These are phyloP conservation scores for Mucor mucedo DNA, from an alignment of 371 early-diverging fungal genomes.

Conservation along the genomic window DNA sequence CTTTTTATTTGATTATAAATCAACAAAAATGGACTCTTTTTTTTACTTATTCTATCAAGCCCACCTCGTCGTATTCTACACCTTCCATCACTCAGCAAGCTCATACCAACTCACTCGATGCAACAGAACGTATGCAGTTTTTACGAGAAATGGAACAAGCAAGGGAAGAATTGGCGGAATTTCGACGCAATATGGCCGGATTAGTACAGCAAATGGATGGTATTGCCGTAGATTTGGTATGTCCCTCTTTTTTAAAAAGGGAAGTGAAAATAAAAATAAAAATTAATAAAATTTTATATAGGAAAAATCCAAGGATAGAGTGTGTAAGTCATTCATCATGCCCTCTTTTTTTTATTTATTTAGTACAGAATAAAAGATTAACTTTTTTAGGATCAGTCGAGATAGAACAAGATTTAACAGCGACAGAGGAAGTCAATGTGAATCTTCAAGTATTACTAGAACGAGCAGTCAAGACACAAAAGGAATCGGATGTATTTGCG, in stretches of 20 bases:
- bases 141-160: slow-evolving; percentile 51
- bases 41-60: slow-evolving; percentile 6
- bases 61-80: slow-evolving; percentile 25
- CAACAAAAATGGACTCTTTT: slow-evolving; percentile 2
- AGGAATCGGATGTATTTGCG: slow-evolving; percentile 58
- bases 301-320: slow-evolving; percentile 44
- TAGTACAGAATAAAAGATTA: background rate
- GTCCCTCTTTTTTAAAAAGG: background rate
- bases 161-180: slow-evolving; percentile 55
- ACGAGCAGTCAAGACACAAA: slow-evolving; percentile 59
- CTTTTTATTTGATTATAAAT: background rate
- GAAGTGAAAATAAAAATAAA: background rate
- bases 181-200: slow-evolving; percentile 59
- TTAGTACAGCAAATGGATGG: slow-evolving; percentile 63
- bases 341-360: background rate
- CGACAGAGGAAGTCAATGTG: slow-evolving; percentile 64
- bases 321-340: slow-evolving; percentile 32
- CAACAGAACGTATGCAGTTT: slow-evolving; percentile 30
- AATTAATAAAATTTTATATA: slow-evolving; percentile 5
- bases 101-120: slow-evolving; percentile 16
- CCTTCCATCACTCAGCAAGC: slow-evolving; percentile 17
- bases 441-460: slow-evolving; percentile 62
- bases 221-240: slow-evolving; percentile 59
- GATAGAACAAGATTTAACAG: slow-evolving; percentile 60
- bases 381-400: slow-evolving; percentile 34